These are phyloP conservation scores for Xylariaceae sp. DNA, from an alignment of 2,329 filamentous ascomycete species.

Conservation along the genomic window DNA sequence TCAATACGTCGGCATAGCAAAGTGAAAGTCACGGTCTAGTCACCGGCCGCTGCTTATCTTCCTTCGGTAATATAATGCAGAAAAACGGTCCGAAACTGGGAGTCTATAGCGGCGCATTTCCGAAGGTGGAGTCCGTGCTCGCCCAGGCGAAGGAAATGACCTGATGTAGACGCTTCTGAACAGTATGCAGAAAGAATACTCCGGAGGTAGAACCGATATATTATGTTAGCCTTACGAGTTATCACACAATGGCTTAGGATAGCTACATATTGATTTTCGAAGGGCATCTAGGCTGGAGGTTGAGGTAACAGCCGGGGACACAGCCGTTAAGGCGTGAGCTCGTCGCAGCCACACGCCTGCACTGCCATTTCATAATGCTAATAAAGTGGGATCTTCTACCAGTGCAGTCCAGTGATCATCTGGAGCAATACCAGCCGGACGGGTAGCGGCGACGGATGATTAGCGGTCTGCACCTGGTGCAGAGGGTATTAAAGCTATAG, in stretches of 20 bases:
- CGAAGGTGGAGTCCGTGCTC: constrained; percentile 40
- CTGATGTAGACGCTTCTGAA: constrained; percentile 40
- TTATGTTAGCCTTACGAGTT: constrained; percentile 39
- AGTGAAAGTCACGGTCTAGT: constrained; percentile 33
- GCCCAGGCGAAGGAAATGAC: constrained; percentile 28
- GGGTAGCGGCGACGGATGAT: too few relatives aligned
- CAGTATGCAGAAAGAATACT: constrained; percentile 40
- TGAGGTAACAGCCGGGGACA: too few relatives aligned
- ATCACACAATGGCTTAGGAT: constrained; percentile 37
- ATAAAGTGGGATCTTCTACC: too few relatives aligned
- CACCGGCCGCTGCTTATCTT: constrained; percentile 23
- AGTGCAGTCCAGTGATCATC: too few relatives aligned
- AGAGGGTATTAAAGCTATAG: too few relatives aligned
- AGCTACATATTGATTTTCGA: too few relatives aligned
- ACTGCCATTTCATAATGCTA: too few relatives aligned
- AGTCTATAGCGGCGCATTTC: constrained; percentile 40
- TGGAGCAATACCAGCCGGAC: too few relatives aligned
- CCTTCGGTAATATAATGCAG: constrained; percentile 31
- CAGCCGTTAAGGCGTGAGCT: too few relatives aligned
- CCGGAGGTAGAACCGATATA: constrained; percentile 40
- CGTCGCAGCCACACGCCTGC: too few relatives aligned
- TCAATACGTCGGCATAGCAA: constrained; percentile 32
- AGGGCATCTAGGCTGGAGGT: too few relatives aligned
- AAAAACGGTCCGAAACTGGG: constrained; percentile 35
- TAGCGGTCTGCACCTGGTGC: too few relatives aligned